Evolutionary conservation across 441 rosid genomes (phyloP).

Genomic region (Brassica hybrid): DNA sequence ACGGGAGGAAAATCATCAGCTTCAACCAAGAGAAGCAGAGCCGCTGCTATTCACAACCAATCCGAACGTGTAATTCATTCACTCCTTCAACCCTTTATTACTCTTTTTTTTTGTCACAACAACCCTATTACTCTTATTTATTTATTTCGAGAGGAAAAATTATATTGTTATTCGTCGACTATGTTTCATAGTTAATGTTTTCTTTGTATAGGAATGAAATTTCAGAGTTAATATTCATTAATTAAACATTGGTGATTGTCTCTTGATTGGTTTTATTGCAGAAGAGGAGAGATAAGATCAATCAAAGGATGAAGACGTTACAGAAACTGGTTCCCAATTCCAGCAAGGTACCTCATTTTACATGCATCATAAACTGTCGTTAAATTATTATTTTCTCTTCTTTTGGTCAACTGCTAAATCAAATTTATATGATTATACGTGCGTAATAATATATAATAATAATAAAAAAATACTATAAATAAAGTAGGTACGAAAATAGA

Average conservation of each 20-base stretch:
- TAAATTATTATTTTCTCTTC: not conserved
- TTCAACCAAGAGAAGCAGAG: slow-evolving; percentile 81
- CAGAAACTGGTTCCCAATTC: slow-evolving; percentile 97
- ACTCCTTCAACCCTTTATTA: not conserved
- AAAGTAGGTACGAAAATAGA: not conserved
- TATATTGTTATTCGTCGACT: not conserved
- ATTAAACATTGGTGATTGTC: not conserved
- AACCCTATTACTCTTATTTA: not conserved
- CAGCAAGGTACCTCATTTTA: slow-evolving; percentile 63
- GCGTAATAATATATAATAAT: not conserved
- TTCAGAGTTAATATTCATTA: not conserved
- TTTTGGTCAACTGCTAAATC: not conserved
- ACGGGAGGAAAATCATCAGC: slow-evolving; percentile 61
- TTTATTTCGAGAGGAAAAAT: not conserved
- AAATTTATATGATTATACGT: not conserved
- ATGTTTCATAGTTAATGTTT: slow-evolving; percentile 7
- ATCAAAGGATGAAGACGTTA: slow-evolving; percentile 92
- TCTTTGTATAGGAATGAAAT: not conserved
- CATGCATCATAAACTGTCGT: slow-evolving; percentile 16
- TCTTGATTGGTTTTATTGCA: slow-evolving; percentile 35
- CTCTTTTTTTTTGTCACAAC: too few species aligned
- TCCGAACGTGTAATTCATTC: slow-evolving; percentile 77
- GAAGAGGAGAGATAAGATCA: slow-evolving; percentile 95
- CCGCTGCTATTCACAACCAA: slow-evolving; percentile 96
- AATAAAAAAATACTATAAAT: not conserved